Percentiles rank a stretch among this genome's conserved stretches.
These are phyloP conservation scores for Penicillium decumbens DNA, from an alignment of 2,329 filamentous ascomycete genomes.

Conservation along the genomic window DNA sequence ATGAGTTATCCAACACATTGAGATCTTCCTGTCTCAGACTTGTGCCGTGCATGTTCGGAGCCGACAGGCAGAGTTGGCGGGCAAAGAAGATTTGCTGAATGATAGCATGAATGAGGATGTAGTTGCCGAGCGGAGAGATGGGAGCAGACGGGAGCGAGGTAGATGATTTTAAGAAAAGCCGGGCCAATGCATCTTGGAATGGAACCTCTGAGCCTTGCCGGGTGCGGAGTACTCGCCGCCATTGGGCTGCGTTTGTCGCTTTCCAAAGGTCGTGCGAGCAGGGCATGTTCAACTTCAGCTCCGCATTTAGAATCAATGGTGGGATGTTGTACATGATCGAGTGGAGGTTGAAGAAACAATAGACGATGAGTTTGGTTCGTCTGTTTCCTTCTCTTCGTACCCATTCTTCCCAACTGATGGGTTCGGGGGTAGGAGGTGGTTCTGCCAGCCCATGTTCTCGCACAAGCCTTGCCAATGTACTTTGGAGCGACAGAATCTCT, in stretches of 20 bases:
- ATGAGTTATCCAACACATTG: slow-evolving; percentile 43
- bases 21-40: slow-evolving; percentile 45
- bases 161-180: slow-evolving; percentile 40
- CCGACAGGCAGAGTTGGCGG: slow-evolving; percentile 46
- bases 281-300: slow-evolving; percentile 53
- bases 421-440: slow-evolving; percentile 28
- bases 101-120: slow-evolving; percentile 52
- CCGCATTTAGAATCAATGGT: slow-evolving; percentile 53
- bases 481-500: slow-evolving; percentile 55
- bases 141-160: slow-evolving; percentile 33
- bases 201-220: slow-evolving; percentile 34
- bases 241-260: slow-evolving; percentile 48
- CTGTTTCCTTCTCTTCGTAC: slow-evolving; percentile 50
- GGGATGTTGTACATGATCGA: slow-evolving; percentile 60
- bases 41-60: slow-evolving; percentile 41
- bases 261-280: slow-evolving; percentile 54
- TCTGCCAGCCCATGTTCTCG: slow-evolving; percentile 50
- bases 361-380: slow-evolving; percentile 54
- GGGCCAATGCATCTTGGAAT: slow-evolving; percentile 46
- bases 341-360: slow-evolving; percentile 57
- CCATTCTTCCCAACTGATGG: slow-evolving; percentile 54
- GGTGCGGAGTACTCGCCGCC: slow-evolving; percentile 42
- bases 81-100: slow-evolving; percentile 53
- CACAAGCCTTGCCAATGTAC: slow-evolving; percentile 53
- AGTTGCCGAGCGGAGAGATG: slow-evolving; percentile 51